phyloP scores from a whole-genome alignment of 1,284 basidiomycete species.

The Thecaphora frezii region DNA sequence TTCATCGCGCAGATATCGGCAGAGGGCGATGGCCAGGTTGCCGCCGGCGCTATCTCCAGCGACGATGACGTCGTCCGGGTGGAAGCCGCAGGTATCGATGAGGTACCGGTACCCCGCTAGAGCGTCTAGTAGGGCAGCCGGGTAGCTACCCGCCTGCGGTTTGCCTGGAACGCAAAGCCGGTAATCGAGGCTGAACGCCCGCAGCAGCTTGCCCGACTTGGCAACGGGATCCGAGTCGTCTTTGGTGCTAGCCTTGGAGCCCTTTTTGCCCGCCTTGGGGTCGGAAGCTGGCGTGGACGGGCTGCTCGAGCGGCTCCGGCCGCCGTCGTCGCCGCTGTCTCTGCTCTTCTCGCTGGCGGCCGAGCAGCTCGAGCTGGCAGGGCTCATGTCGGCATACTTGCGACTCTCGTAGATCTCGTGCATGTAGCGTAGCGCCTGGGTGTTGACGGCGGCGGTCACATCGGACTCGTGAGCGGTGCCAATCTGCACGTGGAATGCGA shows the following conservation, averaged over 20 bases:
- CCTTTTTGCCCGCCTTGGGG: not conserved
- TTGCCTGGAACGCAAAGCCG: conserved; percentile 43
- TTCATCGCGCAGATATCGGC: conserved; percentile 58
- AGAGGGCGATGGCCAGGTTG: conserved; percentile 67
- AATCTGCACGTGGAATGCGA: conserved; percentile 20
- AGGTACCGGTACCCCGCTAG: conserved; percentile 53
- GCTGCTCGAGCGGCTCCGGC: not conserved
- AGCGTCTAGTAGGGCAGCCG: conserved; percentile 50
- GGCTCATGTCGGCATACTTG: not conserved
- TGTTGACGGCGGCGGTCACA: conserved; percentile 45
- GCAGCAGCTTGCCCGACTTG: conserved; percentile 21
- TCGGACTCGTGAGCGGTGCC: conserved; percentile 48
- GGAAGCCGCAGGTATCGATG: conserved; percentile 37
- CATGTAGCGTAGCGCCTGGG: conserved; percentile 35
- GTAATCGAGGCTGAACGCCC: conserved; percentile 53
- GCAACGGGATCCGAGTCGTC: not conserved
- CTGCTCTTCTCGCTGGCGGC: not conserved
- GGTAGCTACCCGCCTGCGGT: conserved; percentile 42
- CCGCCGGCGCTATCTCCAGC: conserved; percentile 74
- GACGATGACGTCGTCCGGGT: conserved; percentile 65
- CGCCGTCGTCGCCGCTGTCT: not conserved
- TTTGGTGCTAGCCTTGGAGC: not conserved
- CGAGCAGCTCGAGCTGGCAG: not conserved
- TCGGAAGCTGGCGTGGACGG: not conserved
- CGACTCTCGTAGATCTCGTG: conserved; percentile 23